Evolutionary conservation across 768 basidiomycete species (phyloP).

Genomic region (Clitopilus passeckerianus): DNA sequence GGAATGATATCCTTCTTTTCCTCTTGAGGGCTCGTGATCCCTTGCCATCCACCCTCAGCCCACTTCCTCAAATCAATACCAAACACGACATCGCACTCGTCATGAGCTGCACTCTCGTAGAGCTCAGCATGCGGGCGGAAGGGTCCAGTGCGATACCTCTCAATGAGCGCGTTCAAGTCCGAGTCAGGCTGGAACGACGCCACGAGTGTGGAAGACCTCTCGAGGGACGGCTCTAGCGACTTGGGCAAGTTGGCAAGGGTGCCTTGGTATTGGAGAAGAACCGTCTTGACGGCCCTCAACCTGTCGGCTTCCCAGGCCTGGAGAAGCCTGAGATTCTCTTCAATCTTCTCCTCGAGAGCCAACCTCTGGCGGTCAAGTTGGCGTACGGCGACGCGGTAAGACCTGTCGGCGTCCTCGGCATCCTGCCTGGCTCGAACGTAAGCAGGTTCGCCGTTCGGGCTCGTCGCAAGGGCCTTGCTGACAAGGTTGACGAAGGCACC

Average conservation of each 20-base stretch:
- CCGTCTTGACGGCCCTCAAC: conserved; percentile 80
- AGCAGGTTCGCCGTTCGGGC: conserved; percentile 52
- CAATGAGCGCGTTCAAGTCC: conserved; percentile 82
- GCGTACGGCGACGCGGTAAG: conserved; percentile 77
- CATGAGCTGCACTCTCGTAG: conserved; percentile 81
- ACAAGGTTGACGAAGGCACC: conserved; percentile 67
- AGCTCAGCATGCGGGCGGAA: conserved; percentile 85
- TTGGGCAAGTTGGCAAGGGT: conserved; percentile 71
- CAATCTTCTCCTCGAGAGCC: conserved; percentile 79
- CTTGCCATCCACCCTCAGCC: conserved; percentile 79
- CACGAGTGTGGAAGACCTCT: conserved; percentile 70
- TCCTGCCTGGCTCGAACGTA: conserved; percentile 71
- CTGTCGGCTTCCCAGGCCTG: conserved; percentile 87
- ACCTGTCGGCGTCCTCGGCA: conserved; percentile 75
- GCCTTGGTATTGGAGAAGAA: conserved; percentile 83
- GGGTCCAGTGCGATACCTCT: conserved; percentile 89
- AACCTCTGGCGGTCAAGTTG: conserved; percentile 83
- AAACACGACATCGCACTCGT: conserved; percentile 82
- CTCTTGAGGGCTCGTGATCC: conserved; percentile 46
- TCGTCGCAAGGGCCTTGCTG: conserved; percentile 59
- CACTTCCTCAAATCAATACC: conserved; percentile 90
- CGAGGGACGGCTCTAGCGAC: conserved; percentile 56
- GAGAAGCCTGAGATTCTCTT: conserved; percentile 73
- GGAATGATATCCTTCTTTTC: conserved; percentile 64
- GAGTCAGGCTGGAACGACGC: conserved; percentile 86